These are phyloP conservation scores for Aristolochia contorta DNA, from an alignment of 164 flowering plant species.

Conservation along the genomic window DNA sequence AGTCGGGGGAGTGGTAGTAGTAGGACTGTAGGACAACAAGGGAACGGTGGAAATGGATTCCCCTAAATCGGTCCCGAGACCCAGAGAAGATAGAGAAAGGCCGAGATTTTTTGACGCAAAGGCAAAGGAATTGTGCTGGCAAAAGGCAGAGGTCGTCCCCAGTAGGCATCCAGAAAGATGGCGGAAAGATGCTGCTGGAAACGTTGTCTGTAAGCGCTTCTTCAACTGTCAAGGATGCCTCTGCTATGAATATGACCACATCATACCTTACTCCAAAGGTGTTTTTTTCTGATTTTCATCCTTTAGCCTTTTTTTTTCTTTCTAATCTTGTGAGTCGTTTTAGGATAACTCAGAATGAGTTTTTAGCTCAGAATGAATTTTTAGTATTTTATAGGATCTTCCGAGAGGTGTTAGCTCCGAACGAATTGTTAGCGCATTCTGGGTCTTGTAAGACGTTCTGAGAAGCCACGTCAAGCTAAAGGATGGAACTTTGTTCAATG, in stretches of 20 bases:
- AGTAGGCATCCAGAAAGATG: constrained; percentile 95
- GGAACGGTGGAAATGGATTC: too few relatives aligned
- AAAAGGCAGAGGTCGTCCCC: constrained; percentile 50
- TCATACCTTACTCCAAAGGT: constrained; percentile 97
- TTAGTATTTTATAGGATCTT: not conserved
- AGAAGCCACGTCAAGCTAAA: too few relatives aligned
- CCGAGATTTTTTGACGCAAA: constrained; percentile 69
- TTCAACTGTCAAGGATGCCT: constrained; percentile 88
- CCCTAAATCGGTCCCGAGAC: too few relatives aligned
- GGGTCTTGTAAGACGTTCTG: too few relatives aligned
- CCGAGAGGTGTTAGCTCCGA: not conserved
- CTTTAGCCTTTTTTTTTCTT: constrained; percentile 3
- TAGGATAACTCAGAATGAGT: not conserved
- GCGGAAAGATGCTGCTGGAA: constrained; percentile 94
- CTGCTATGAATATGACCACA: constrained; percentile 96
- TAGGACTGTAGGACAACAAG: too few relatives aligned
- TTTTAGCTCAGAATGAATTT: not conserved
- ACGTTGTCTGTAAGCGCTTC: constrained; percentile 93
- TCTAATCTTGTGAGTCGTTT: not conserved
- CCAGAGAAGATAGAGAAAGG: not conserved
- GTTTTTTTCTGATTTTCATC: too few relatives aligned
- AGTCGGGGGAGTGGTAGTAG: too few relatives aligned
- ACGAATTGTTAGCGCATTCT: too few relatives aligned
- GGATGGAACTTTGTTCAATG: too few relatives aligned
- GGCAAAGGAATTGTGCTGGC: constrained; percentile 68